Conservation (phyloP, 139 green algal species). For the Klebsormidium nitens region DNA sequence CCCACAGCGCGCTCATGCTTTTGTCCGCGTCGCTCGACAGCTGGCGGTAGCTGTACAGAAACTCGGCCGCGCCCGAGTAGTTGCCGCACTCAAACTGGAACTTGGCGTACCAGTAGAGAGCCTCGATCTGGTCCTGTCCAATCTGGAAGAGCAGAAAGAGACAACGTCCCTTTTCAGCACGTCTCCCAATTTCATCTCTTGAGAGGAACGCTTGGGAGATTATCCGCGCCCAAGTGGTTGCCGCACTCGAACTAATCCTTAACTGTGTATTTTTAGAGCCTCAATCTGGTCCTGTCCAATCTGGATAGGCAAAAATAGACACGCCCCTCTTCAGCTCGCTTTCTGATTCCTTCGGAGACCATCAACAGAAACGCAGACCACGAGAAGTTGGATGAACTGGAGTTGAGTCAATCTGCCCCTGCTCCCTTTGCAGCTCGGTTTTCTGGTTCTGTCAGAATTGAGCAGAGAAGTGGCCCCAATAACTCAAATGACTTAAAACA, state of each 20-base stretch:
- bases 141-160: constrained; percentile 60
- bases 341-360: no score
- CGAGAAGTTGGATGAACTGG: no score
- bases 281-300: constrained; percentile 89
- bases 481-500: no score
- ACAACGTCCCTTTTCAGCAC: no score
- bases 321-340: no score
- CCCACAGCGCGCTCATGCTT: constrained; percentile 84
- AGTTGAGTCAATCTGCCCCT: no score
- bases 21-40: constrained; percentile 77
- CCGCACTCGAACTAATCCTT: constrained; percentile 99
- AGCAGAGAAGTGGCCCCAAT: no score
- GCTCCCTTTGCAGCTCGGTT: no score
- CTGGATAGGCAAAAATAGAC: constrained; percentile 19
- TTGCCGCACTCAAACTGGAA: constrained; percentile 99
- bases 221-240: constrained; percentile 82
- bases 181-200: no score
- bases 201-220: no score
- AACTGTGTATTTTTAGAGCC: constrained; percentile 91
- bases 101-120: constrained; percentile 95
- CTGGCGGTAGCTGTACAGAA: constrained; percentile 86
- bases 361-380: no score
- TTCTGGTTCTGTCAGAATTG: no score
- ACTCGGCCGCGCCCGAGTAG: constrained; percentile 82
- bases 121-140: constrained; percentile 83